Percentiles rank a stretch among this genome's conserved stretches.
Evolutionary conservation across 345 rosid genomes (phyloP).

Genomic region (Moringa oleifera): DNA sequence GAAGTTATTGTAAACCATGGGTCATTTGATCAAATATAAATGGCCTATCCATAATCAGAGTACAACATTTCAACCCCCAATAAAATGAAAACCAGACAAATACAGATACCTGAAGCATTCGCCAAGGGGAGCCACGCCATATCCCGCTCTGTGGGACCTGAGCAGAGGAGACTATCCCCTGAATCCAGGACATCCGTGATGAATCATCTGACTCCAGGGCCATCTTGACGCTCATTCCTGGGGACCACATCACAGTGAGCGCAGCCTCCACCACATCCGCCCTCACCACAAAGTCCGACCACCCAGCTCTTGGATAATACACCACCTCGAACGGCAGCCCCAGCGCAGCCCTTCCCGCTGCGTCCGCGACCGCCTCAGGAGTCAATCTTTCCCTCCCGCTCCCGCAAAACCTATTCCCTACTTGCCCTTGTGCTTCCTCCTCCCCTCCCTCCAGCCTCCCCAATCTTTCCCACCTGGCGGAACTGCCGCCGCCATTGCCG

Average conservation of each 20-base stretch:
- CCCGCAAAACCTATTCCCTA: conserved; percentile 24
- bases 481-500: conserved; percentile 25
- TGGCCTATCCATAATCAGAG: neutral
- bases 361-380: conserved; percentile 47
- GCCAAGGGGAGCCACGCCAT: conserved; percentile 88
- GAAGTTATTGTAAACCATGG: too few relatives aligned
- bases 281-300: conserved; percentile 70
- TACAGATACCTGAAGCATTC: conserved; percentile 70
- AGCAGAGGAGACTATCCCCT: conserved; percentile 52
- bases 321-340: conserved; percentile 70
- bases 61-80: neutral
- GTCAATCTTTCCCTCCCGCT: conserved; percentile 44
- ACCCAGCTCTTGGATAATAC: conserved; percentile 68
- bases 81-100: neutral
- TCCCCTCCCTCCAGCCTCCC: neutral
- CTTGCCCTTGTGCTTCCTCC: conserved; percentile 16
- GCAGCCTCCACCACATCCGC: conserved; percentile 79
- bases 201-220: conserved; percentile 77
- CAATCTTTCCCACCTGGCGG: conserved; percentile 35
- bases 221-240: conserved; percentile 82
- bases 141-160: conserved; percentile 35
- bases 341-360: conserved; percentile 44
- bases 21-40: too few relatives aligned
- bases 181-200: conserved; percentile 67
- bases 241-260: conserved; percentile 35